Base-by-base conservation (phyloP, 257 asterid genomes). In the Petrea volubilis region DNA sequence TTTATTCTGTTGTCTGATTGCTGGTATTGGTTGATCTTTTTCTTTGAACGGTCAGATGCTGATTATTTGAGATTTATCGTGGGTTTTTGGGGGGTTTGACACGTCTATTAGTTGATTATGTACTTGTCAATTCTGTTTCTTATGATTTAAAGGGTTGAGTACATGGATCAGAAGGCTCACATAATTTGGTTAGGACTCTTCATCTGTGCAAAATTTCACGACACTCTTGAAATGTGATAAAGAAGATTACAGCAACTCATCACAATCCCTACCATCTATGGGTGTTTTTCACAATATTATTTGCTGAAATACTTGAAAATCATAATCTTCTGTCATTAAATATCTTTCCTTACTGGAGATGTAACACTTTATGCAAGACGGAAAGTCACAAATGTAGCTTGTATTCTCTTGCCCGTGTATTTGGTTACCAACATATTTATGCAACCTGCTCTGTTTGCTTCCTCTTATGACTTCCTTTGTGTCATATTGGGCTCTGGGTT, bases 141-240 rank as follows among this genome's bases (percentile, higher is more conserved):
- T 56, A 60, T 51, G 47, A 46, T 24, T 40, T 21, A 25, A 11
- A 58, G 29, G 75, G 50, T 65, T 69, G 41, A 52, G 20, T 55
- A 60, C 24, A 66, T 58, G 52, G 65, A 56, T 18, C 38, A 41
- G 25, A 73, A 14, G n/a, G n/a, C n/a, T 72, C 1, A 29, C 20
- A 47, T 21, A 3, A 15, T 41, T 9, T 71, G 20, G 49, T 72
- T 34, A 59, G 60, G 33, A 58, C 61, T 81, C 38, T 61, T 57
- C 40, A 11, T 68, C 72, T 60, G 18, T 24, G 12, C 24, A 65
- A 43, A 27, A 64, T 44, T 67, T 21, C 9, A 46, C 9, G 64
- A 31, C 79, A 67, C 47, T 64, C 25, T 79, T 49, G 72, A 50
- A 57, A 46, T 31, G 60, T 14, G 43, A 20, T 46, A 10, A 41